Evolutionary conservation across 192 early-diverging fungal species (phyloP).

Genomic region (Rhizophagus clarus): DNA sequence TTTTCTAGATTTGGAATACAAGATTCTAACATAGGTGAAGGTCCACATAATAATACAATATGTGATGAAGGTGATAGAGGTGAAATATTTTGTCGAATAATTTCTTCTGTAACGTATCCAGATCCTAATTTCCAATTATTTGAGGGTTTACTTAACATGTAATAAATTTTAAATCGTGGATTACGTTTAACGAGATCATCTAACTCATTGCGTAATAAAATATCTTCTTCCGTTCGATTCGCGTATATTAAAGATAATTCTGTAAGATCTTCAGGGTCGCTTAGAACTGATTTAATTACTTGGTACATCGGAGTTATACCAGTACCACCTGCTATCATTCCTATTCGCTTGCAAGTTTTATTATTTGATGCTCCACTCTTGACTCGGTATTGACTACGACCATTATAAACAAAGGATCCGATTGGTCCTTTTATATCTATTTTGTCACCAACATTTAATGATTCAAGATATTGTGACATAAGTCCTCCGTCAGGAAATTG

Average conservation of each 20-base stretch:
- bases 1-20: conserved; percentile 43
- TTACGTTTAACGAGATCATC: conserved; percentile 60
- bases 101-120: conserved; percentile 37
- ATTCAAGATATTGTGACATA: conserved; percentile 66
- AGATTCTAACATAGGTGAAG: conserved; percentile 43
- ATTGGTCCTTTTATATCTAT: conserved; percentile 85
- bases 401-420: conserved; percentile 67
- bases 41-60: conserved; percentile 50
- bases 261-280: conserved; percentile 67
- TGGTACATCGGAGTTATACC: conserved; percentile 86
- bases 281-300: conserved; percentile 67
- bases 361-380: not conserved
- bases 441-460: conserved; percentile 69
- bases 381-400: conserved; percentile 38
- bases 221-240: conserved; percentile 77
- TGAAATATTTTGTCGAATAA: conserved; percentile 39
- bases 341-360: conserved; percentile 56
- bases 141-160: conserved; percentile 52
- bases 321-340: conserved; percentile 85
- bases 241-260: conserved; percentile 77
- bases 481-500: conserved; percentile 52
- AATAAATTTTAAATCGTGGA: conserved; percentile 66
- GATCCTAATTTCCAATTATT: conserved; percentile 39
- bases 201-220: conserved; percentile 69
- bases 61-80: not conserved